Evolutionary conservation across 2,329 filamentous ascomycete species (phyloP), one percentile per base, ranked within the genome.

Genomic region (Apiospora sp.): DNA sequence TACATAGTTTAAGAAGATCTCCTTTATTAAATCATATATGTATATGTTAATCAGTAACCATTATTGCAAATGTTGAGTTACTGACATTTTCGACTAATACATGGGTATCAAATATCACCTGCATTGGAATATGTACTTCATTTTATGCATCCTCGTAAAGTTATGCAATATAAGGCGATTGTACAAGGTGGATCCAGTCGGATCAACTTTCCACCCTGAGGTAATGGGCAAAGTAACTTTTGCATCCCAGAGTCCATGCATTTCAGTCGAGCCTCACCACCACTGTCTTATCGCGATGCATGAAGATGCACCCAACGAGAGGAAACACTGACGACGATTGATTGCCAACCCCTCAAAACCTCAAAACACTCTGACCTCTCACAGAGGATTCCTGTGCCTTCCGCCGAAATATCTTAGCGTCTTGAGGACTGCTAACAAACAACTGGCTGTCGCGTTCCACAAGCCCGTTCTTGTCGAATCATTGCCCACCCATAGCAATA

Each of bases 131-230:
- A 44, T 44, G 13, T n/a, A 2, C 27, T 71, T 69, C 61, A 44
- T 8, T 30, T 34, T 61, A 37, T 61, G 54, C 24, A 34, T 16
- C 0, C 0, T 61, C 1, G 2, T 44, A 14, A 2, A 14, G 14
- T 13, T 69, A 49, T 24, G 22, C 46, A 22, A 6, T 48, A 10
- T 22, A 22, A 8, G 46, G 46, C 37, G 8, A 10, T 41, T 41
- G 7, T 41, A 10, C 37, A 41, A 10, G 10, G 37, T 30, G 51
- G 51, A 30, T 30, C 51, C 51, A 58, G 24, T 10, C 54, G 54
- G 54, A 61, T 61, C 27, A 61, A 61, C 54, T 61, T 61, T 61
- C 54, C 19, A 16, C 54, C 54, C 27, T 61, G 10, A 12, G n/a
- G 22, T 51, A 24, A 61, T 61, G 54, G 54, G 27, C 27, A 58